Evolutionary conservation across 306 rosid genomes (phyloP), one percentile per base, ranked within the genome.

Genomic region (Vigna reflexopilosa): DNA sequence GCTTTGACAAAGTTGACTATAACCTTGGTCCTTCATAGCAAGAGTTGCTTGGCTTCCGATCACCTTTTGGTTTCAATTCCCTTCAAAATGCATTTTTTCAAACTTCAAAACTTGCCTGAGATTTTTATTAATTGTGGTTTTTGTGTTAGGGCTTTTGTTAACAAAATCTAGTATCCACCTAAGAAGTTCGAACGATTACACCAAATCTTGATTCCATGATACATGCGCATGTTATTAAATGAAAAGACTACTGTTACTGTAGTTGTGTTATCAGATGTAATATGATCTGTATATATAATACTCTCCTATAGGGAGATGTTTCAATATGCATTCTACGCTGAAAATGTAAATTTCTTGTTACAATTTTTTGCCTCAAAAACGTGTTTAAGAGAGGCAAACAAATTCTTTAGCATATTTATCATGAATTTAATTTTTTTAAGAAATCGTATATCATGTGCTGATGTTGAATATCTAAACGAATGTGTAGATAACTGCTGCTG

Each of bases 401-500:
- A 67, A 22, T 47, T 69, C 48, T 67, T 55, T 20, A 62, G 61
- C 42, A 36, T 70, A 30, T 61, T 75, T 63, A 30, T 62, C 68
- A 71, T 50, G 20, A 42, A 50, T 38, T 59, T 47, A 58, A n/a
- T 34, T 17, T 34, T 51, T 67, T 70, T 42, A 47, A 77, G 59
- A 79, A 48, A 49, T 54, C 57, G 24, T 70, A 78, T 81, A 42
- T 44, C 17, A 9, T 49, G 38, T 47, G 26, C 71, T 80, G 36
- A 70, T 78, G 49, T 75, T 80, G 77, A 69, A 80, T 71, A 83
- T 81, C 55, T 70, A 47, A 48, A 79, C 28, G 79, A 34, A 75
- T 80, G 52, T 70, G 75, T 57, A 95, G 99, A 85, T 95, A 86
- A 95, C 94, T 49, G 72, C 85, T 11, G 42, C 77, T 20, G 99